Conservation (phyloP, 2,329 filamentous ascomycete species). For the Aspergillus thermomutatus region DNA sequence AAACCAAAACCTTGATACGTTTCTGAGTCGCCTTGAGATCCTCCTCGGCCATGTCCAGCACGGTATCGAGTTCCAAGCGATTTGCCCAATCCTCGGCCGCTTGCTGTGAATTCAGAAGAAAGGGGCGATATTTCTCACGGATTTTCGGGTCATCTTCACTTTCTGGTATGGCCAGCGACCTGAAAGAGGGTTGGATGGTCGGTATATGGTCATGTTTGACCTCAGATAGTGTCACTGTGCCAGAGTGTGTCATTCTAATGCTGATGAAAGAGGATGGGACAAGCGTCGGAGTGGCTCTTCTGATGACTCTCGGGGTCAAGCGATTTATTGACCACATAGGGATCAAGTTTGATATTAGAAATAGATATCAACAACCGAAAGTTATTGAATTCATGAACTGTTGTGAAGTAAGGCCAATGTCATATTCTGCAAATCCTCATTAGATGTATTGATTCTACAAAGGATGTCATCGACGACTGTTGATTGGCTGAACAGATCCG, state of each 20-base stretch:
- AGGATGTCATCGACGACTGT: not conserved
- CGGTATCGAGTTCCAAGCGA: conserved; percentile 54
- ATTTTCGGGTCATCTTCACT: conserved; percentile 47
- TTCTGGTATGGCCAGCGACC: conserved; percentile 44
- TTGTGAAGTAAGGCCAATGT: not conserved
- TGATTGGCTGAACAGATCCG: not conserved
- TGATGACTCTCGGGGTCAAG: not conserved
- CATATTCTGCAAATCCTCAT: not conserved
- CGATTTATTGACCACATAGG: not conserved
- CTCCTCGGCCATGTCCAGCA: conserved; percentile 49
- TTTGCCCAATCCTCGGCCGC: conserved; percentile 54
- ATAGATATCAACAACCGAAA: not conserved
- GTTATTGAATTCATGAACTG: not conserved
- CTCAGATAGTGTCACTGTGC: not conserved
- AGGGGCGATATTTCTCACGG: conserved; percentile 54
- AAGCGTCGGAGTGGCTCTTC: not conserved
- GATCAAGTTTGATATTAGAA: not conserved
- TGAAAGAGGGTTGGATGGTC: not conserved
- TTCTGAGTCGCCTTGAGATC: conserved; percentile 40
- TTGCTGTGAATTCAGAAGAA: conserved; percentile 40
- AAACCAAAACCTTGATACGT: conserved; percentile 55
- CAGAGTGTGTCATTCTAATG: not conserved
- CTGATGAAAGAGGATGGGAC: not conserved
- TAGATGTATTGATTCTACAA: not conserved
- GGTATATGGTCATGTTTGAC: not conserved